Percentiles rank a stretch among this genome's conserved stretches.
These are phyloP conservation scores for Carex cristatella DNA, from an alignment of 176 grass and related monocot genomes.

Conservation along the genomic window DNA sequence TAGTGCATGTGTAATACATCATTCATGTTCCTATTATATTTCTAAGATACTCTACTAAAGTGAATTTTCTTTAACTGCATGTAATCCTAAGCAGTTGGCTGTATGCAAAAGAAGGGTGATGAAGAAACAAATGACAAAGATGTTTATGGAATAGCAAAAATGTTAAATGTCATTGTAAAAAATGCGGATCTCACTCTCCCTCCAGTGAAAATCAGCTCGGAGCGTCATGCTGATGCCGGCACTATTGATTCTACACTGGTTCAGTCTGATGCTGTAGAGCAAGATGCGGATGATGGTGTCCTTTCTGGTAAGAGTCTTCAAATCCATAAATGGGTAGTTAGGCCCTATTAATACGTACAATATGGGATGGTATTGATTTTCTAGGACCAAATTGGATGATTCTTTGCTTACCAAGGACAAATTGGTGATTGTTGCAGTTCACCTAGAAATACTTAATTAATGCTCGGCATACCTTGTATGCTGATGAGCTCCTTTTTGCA, in stretches of 20 bases:
- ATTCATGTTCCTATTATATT: neutral
- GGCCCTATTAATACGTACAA: neutral
- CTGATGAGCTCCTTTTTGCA: neutral
- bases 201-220: neutral
- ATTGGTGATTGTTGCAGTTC: neutral
- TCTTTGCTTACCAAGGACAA: neutral
- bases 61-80: neutral
- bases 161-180: neutral
- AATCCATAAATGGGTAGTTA: neutral
- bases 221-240: neutral
- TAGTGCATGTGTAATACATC: neutral
- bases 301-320: conserved; percentile 15
- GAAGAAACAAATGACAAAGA: neutral
- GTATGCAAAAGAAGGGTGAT: conserved; percentile 3
- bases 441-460: neutral
- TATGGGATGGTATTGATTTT: neutral
- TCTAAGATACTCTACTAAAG: neutral
- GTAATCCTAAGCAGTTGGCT: neutral
- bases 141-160: neutral
- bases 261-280: neutral
- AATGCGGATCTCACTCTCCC: neutral
- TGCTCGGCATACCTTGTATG: neutral
- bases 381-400: neutral
- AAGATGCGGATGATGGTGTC: neutral
- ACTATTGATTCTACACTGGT: neutral